Conservation (phyloP, 768 basidiomycete genomes). For the Chlorophyllum brunneum region DNA sequence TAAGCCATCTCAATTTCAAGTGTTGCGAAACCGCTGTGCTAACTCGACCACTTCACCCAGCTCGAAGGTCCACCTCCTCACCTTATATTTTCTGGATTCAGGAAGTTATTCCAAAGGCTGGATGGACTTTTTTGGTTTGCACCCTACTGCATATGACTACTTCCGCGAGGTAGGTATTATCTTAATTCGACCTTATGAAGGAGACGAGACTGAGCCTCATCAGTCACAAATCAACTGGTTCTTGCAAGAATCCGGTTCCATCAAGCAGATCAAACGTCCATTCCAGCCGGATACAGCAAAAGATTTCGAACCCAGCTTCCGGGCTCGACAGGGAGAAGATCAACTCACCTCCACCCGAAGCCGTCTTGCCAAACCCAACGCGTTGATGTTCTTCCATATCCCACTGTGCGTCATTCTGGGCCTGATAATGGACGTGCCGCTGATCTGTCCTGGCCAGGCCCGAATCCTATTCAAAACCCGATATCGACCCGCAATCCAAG, state of each 20-base stretch:
- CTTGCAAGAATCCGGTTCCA: conserved; percentile 72
- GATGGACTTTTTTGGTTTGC: conserved; percentile 58
- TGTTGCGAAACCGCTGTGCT: background rate
- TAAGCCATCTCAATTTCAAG: conserved; percentile 38
- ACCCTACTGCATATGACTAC: conserved; percentile 82
- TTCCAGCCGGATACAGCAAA: conserved; percentile 74
- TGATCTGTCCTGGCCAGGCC: conserved; percentile 37
- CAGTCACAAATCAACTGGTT: conserved; percentile 90
- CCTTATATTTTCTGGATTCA: conserved; percentile 90
- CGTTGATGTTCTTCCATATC: conserved; percentile 97
- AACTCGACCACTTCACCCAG: conserved; percentile 29
- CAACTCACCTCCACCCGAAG: conserved; percentile 51
- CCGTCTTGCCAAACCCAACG: conserved; percentile 87
- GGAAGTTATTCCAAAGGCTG: conserved; percentile 67
- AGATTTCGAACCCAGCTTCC: conserved; percentile 68
- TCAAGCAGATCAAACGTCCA: conserved; percentile 75
- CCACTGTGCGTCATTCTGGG: conserved; percentile 58
- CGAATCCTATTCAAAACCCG: conserved; percentile 71
- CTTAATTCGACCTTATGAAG: background rate
- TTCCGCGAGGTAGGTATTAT: conserved; percentile 58
- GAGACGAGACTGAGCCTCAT: background rate
- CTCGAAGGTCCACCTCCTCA: conserved; percentile 84
- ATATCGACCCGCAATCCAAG: conserved; percentile 57
- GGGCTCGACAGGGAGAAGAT: conserved; percentile 43
- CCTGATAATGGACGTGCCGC: background rate